Conservation (phyloP, 495 filamentous ascomycete genomes). For the Choiromyces venosus region DNA sequence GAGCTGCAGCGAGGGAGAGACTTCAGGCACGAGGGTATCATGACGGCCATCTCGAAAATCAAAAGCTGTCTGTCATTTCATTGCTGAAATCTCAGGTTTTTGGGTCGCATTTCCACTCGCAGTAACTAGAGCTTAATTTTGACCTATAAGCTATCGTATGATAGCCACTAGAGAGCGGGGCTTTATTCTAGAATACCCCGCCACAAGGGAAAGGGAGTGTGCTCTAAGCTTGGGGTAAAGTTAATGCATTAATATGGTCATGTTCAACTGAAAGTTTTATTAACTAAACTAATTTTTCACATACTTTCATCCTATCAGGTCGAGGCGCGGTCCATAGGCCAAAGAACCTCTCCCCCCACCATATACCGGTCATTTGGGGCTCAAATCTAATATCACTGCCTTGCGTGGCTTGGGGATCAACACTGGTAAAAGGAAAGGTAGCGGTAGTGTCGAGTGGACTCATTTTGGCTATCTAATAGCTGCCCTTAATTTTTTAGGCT, state of each 20-base stretch:
- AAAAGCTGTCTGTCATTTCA: not conserved
- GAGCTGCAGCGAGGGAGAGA: not conserved
- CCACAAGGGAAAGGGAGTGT: not conserved
- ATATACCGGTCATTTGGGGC: not conserved
- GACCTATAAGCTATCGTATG: not conserved
- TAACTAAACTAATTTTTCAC: no score
- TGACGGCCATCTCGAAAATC: not conserved
- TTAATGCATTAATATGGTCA: not conserved
- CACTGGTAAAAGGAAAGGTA: no score
- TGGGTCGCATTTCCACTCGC: not conserved
- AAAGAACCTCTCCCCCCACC: not conserved
- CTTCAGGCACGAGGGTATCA: not conserved
- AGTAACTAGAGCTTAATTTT: not conserved
- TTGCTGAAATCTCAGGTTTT: not conserved
- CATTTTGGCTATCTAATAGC: not conserved
- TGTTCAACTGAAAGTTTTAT: not conserved
- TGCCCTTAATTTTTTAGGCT: not conserved
- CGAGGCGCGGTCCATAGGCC: not conserved
- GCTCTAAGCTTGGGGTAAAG: not conserved
- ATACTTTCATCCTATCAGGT: not conserved
- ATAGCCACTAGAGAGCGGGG: not conserved
- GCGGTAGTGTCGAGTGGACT: not conserved
- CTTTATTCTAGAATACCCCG: not conserved
- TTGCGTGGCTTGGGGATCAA: not conserved
- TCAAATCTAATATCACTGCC: not conserved